Conservation (phyloP, 345 rosid species). For the Microcos paniculata region DNA sequence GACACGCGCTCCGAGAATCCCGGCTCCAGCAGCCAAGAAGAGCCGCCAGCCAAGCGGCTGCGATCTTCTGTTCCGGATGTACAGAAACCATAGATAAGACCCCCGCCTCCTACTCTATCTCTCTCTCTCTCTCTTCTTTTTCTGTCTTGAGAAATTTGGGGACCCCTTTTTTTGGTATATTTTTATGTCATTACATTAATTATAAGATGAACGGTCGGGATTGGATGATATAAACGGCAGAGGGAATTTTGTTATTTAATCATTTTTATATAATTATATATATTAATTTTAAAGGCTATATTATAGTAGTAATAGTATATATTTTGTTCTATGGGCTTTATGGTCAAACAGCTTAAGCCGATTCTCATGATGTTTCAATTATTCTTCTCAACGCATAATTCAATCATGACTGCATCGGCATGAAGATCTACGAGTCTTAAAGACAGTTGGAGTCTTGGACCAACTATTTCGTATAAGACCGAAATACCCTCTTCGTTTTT, state of each 20-base stretch:
- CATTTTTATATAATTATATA: background rate
- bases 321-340: background rate
- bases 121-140: background rate
- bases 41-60: constrained; percentile 35
- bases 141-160: background rate
- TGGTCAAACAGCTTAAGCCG: background rate
- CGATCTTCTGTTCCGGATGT: constrained; percentile 46
- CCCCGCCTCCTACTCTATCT: background rate
- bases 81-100: constrained; percentile 39
- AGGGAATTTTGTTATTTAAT: constrained; percentile 23
- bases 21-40: constrained; percentile 30
- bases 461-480: constrained; percentile 1
- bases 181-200: constrained; percentile 21
- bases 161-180: background rate
- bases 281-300: background rate
- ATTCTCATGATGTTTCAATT: background rate
- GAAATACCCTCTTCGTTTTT: background rate
- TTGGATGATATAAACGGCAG: constrained; percentile 15
- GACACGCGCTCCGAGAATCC: constrained; percentile 44
- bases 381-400: background rate
- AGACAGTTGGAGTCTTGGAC: background rate
- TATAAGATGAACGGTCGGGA: constrained; percentile 26
- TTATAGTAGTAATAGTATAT: background rate
- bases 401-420: background rate
- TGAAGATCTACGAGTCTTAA: background rate